Conservation (phyloP, 345 rosid species). For the Syzygium oleosum region DNA sequence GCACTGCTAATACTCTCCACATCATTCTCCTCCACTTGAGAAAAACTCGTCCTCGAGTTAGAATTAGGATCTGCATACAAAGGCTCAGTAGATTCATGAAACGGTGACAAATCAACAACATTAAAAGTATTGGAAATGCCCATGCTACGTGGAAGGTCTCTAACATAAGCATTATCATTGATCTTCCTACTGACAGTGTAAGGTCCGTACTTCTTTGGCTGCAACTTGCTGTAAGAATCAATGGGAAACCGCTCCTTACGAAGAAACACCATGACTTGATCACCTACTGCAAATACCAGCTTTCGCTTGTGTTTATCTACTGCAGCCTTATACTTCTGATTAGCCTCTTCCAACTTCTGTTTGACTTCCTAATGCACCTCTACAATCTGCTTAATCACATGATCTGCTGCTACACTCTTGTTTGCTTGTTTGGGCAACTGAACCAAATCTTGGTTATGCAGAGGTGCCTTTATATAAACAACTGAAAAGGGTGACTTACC, state of each 20-base stretch:
- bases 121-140: no score
- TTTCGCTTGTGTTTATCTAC: background rate
- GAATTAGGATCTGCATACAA: no score
- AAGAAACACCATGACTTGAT: background rate
- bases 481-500: background rate
- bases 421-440: background rate
- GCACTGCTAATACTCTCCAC: no score
- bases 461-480: background rate
- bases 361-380: background rate
- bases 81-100: no score
- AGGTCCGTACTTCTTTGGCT: slow-evolving; percentile 9
- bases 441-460: no score
- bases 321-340: background rate
- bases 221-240: background rate
- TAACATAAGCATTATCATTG: no score
- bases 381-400: background rate
- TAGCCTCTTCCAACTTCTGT: background rate
- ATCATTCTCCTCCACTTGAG: no score
- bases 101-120: no score
- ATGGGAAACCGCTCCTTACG: background rate
- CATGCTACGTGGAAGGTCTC: no score
- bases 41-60: no score
- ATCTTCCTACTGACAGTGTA: background rate
- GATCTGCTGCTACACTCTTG: background rate
- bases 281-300: background rate